These are phyloP conservation scores for Medicago truncatula DNA, from an alignment of 306 rosid genomes.

Conservation along the genomic window MtrunA17r5.0-ANR NC_053043.1:6515501-6516000, in stretches of 20 bases:
- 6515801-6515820: slow-evolving; percentile 1
- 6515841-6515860: not conserved
- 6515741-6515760: slow-evolving; percentile 66
- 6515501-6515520: slow-evolving; percentile 73
- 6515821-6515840: slow-evolving; percentile 1
- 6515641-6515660: slow-evolving; percentile 71
- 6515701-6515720: slow-evolving; percentile 54
- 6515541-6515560: slow-evolving; percentile 82
- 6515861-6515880: not conserved
- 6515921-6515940: not conserved
- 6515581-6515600: slow-evolving; percentile 22
- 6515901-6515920: slow-evolving; percentile 9
- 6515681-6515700: slow-evolving; percentile 70
- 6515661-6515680: slow-evolving; percentile 72
- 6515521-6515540: slow-evolving; percentile 98
- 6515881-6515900: not conserved
- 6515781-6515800: slow-evolving; percentile 60
- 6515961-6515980: slow-evolving; percentile 21
- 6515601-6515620: slow-evolving; percentile 21
- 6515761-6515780: slow-evolving; percentile 67
- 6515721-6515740: slow-evolving; percentile 67
- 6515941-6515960: slow-evolving; percentile 2
- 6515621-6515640: slow-evolving; percentile 40
- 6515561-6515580: slow-evolving; percentile 65
- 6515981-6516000: not conserved